Base-by-base conservation (phyloP, 345 rosid species). In the Bretschneidera sinensis region DNA sequence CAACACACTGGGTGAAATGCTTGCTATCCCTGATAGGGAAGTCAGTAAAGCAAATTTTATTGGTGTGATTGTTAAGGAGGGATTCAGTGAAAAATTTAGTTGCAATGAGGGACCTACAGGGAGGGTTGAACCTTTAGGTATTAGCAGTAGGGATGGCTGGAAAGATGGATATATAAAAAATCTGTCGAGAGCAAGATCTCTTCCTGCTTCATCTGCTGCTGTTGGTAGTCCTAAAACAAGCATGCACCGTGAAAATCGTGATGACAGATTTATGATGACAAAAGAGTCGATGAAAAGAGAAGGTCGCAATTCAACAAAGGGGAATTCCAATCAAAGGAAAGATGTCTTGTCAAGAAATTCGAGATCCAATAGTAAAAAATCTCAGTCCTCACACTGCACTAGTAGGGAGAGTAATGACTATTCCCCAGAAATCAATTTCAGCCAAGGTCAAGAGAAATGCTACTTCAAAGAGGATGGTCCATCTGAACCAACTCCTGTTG, bases 81-180 rank as follows among this genome's bases (percentile, higher is more conserved):
- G 78, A 68, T 63, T 53, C 58, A 69, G 67, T 45, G 62, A 51
- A 49, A 75, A 70, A 56, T 28, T 55, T 66, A 71, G 68, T 60
- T 24, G 49, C 60, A 56, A 51, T 49, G 54, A 53, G 70, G 72
- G 63, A 51, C 56, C 75, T 43, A 48, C 69, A 25, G 75, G 58
- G 22, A 57, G 64, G 47, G 68, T 57, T 54, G 95, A 81, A 71
- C 96, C 98, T 54, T 67, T 87, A 69, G 98, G 97, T 57, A 95
- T 95, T 62, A 91, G 98, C 81, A 95, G 98, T 60, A 81, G 83
- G 72, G 98, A 91, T 81, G 97, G 98, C 39, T 88, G 97, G 98
- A 91, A 85, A 78, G 90, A 85, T 69, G 77, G 73, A 14, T 61
- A 72, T 28, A 61, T 80, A 17, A 52, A 71, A 47, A 81, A 59